These are phyloP conservation scores for Amanita pallidorosea DNA, from an alignment of 768 basidiomycete species.

Conservation along the genomic window DNA sequence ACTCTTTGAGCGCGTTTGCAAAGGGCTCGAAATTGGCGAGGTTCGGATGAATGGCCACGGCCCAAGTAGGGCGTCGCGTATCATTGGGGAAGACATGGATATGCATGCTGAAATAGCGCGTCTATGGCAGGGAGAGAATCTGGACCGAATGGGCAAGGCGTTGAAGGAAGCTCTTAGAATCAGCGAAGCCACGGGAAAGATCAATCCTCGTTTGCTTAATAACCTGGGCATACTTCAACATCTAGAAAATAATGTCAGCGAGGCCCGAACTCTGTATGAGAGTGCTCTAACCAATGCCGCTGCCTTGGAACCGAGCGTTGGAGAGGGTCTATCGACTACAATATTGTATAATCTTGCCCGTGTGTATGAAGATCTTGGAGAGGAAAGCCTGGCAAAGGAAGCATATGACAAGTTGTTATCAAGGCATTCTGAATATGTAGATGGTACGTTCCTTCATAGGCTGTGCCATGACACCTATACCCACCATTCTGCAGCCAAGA, in stretches of 20 bases:
- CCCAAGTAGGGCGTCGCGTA: conserved; percentile 31
- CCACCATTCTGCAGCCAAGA: conserved; percentile 55
- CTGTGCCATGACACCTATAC: background rate
- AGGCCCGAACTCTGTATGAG: conserved; percentile 62
- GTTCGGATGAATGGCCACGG: conserved; percentile 31
- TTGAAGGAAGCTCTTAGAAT: conserved; percentile 65
- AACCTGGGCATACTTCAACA: conserved; percentile 74
- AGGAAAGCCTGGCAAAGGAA: conserved; percentile 62
- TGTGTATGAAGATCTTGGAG: conserved; percentile 80
- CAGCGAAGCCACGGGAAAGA: conserved; percentile 35
- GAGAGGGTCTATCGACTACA: conserved; percentile 69
- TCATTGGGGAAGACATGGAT: conserved; percentile 68
- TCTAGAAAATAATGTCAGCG: conserved; percentile 45
- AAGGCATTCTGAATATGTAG: conserved; percentile 93
- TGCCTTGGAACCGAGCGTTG: conserved; percentile 30
- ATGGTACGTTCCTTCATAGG: conserved; percentile 47
- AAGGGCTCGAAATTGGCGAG: conserved; percentile 58
- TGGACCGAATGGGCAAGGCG: conserved; percentile 64
- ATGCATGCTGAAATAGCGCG: conserved; percentile 88
- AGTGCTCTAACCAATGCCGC: conserved; percentile 54
- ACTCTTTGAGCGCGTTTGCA: conserved; percentile 66
- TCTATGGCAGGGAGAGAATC: conserved; percentile 75
- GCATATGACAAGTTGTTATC: conserved; percentile 81
- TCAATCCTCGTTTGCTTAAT: conserved; percentile 65
- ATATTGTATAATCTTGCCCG: conserved; percentile 88